Conservation (phyloP, 352 stramenopile species). For the Globisporangium echinulatum region DNA sequence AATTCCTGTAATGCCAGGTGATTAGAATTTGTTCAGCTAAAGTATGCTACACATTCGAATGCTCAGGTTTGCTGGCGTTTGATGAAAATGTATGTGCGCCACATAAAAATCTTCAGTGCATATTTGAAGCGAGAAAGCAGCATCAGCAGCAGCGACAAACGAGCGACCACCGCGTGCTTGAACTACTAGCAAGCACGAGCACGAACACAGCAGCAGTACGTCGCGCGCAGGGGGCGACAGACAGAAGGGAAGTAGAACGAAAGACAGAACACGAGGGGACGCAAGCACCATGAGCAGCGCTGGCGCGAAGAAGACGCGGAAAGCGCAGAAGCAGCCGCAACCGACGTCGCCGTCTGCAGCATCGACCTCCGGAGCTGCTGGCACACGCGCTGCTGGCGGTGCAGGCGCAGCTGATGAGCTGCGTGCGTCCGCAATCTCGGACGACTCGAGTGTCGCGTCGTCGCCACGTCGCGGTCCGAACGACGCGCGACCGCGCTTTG, state of each 20-base stretch:
- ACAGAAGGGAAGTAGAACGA: background rate
- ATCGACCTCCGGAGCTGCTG: background rate
- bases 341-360: conserved; percentile 9
- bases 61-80: background rate
- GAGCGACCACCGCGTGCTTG: background rate
- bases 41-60: too few species aligned
- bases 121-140: background rate
- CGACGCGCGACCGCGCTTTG: conserved; percentile 55
- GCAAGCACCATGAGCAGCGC: conserved; percentile 6
- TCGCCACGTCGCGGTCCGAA: conserved; percentile 36
- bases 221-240: background rate
- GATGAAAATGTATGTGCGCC: background rate
- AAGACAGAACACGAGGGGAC: background rate
- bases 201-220: background rate
- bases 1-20: too few species aligned
- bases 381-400: background rate
- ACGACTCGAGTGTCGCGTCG: conserved; percentile 48
- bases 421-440: conserved; percentile 24
- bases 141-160: background rate
- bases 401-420: conserved; percentile 1
- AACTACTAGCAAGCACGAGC: background rate
- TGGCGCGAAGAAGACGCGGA: background rate
- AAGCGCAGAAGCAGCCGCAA: background rate
- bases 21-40: too few species aligned
- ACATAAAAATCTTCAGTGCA: background rate